Percentiles rank a stretch among this genome's conserved stretches.
Conservation (phyloP, 2,329 filamentous ascomycete species). For the Fusarium nelsonii region DNA sequence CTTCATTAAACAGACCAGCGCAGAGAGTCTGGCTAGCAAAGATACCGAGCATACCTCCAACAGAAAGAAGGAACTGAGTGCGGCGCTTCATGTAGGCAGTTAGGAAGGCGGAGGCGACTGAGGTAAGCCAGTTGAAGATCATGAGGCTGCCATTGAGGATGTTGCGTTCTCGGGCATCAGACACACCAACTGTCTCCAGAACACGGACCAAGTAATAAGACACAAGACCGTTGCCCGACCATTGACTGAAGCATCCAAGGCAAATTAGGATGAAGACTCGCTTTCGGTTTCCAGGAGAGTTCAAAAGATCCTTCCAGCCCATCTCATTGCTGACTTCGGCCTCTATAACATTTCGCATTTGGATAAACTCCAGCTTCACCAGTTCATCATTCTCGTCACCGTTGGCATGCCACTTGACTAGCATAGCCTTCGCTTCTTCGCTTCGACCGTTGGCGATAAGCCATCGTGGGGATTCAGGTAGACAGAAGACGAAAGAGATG, state of each 20-base stretch:
- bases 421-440: conserved; percentile 55
- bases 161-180: conserved; percentile 14
- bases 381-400: background rate
- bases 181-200: conserved; percentile 18
- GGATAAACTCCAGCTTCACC: conserved; percentile 28
- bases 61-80: conserved; percentile 37
- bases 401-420: conserved; percentile 32
- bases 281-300: conserved; percentile 19
- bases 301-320: conserved; percentile 22
- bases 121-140: conserved; percentile 43
- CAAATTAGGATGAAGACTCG: conserved; percentile 20
- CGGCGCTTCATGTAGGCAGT: conserved; percentile 33
- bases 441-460: conserved; percentile 55
- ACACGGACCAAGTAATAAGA: conserved; percentile 29
- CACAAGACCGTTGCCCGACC: conserved; percentile 29
- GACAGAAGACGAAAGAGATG: conserved; percentile 57
- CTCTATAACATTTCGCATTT: conserved; percentile 39
- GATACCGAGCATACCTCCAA: conserved; percentile 28
- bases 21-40: conserved; percentile 36
- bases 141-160: conserved; percentile 39
- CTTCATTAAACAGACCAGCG: conserved; percentile 30
- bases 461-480: conserved; percentile 73
- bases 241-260: conserved; percentile 40
- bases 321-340: conserved; percentile 23
- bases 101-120: conserved; percentile 25